Evolutionary conservation across 768 basidiomycete species (phyloP), one percentile per base, ranked within the genome.

Genomic region (Termitomyces sp.): DNA sequence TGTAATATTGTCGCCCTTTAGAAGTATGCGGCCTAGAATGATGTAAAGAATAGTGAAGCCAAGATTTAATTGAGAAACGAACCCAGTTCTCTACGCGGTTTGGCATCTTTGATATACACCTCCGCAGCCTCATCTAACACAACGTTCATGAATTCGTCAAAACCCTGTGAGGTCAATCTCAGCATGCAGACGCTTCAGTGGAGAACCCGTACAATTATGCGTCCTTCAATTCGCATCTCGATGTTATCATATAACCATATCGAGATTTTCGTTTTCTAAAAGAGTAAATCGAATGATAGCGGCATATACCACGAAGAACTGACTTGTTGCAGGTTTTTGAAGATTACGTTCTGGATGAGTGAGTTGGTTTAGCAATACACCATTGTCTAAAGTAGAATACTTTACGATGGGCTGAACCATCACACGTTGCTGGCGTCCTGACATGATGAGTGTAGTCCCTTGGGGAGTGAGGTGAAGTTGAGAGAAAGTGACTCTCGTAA

Each of bases 121-220:
- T 99, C 96, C 54, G 85, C 83, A 46, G 95, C 93, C 51, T 97
- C 92, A 65, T 99, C 96, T 24, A 99, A 76, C 37, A 98, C 92
- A 33, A 99, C 76, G 70, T 99, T 99, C 96, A 99, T 99, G 76
- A 98, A 99, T 73, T 99, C 96, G 70, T 99, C 96, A 67, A 99
- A 99, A 42, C 96, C 95, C 96, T 98, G 69, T n/a, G 34, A 33
- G 20, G n/a, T 31, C 30, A 9, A 37, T 50, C 34, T 24, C 45
- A 59, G 55, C 34, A 54, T 22, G 34, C 42, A 33, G 27, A 46
- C 24, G 39, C 58, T 4, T 48, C n/a, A 2, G 27, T 13, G 22
- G 2, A 44, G 58, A 66, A 39, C 67, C 87, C 92, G 75, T 75
- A 98, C 96, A 76, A 93, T 88, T 73, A 99, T 97, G 75, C 83